Base-by-base conservation (phyloP, 768 basidiomycete species). In the Filobasidium wieringae region DNA sequence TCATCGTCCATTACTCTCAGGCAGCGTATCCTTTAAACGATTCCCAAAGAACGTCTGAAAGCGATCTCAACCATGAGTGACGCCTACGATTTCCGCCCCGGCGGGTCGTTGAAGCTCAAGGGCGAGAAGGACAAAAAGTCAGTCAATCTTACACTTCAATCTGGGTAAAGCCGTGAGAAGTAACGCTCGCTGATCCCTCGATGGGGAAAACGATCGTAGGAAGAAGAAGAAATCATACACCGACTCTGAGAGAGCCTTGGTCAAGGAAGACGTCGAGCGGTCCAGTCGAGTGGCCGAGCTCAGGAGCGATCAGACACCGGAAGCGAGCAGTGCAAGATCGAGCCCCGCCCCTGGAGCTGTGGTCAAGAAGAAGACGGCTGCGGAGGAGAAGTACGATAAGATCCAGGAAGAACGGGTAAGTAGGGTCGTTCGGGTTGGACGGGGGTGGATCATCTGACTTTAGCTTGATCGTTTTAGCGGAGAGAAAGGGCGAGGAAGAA, bases 61-160 rank as follows among this genome's bases (percentile, higher is more conserved):
- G 15, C 29, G 3, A 19, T 24, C 43, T 12, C 15, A 22, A n/a
- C n/a, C n/a, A 72, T 72, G 71, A 69, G 71, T 58, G 72, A 73
- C 57, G 65, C 65, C 34, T 63, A 67, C 40, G 41, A 40, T 51
- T 61, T 61, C 52, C 55, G 62, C 9, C 67, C 72, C 22, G 72
- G 72, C 14, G 72, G 72, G 8, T 65, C 66, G n/a, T 60, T 73
- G 19, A 72, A 70, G 59, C 66, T 73, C 61, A 73, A 73, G 47
- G 72, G 72, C 29, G 64, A 63, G 51, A 57, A 57, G n/a, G 63
- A 60, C 19, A 66, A 67, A 7, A 73, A 73, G 72, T 73, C 53
- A 60, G 72, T 63, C 14, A 14, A n/a, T n/a, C n/a, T 15, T 26
- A 26, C 17, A 30, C 43, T 27, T 17, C 14, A n/a, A 15, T 14